Evolutionary conservation across 495 filamentous ascomycete species (phyloP).

Genomic region (Friedmanniomyces simplex): DNA sequence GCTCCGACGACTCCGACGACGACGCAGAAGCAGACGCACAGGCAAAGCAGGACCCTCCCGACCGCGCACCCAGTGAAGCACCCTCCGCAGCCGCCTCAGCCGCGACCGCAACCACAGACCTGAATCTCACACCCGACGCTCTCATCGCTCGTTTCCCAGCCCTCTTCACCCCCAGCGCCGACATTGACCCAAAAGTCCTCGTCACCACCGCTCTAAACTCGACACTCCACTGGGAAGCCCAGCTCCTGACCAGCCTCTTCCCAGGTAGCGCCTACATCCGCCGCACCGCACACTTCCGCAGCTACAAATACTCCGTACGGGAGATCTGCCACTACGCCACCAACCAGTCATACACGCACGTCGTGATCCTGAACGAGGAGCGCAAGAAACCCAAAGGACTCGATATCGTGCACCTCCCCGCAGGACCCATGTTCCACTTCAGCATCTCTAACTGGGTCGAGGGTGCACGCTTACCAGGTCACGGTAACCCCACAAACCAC

Average conservation of each 20-base stretch:
- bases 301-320: constrained; percentile 75
- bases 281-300: constrained; percentile 66
- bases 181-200: constrained; percentile 61
- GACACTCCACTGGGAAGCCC: constrained; percentile 70
- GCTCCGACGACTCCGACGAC: constrained; percentile 38
- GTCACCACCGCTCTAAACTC: constrained; percentile 82
- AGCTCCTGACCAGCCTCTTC: constrained; percentile 67
- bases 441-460: constrained; percentile 76
- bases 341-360: constrained; percentile 65
- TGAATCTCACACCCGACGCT: constrained; percentile 34
- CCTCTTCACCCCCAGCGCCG: constrained; percentile 52
- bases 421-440: constrained; percentile 83
- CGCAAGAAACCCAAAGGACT: constrained; percentile 66
- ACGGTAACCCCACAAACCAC: constrained; percentile 80
- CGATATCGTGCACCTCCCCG: constrained; percentile 70
- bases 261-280: constrained; percentile 82
- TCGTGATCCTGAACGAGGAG: constrained; percentile 77
- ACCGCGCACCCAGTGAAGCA: constrained; percentile 16
- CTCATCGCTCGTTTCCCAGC: constrained; percentile 54
- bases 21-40: constrained; percentile 26
- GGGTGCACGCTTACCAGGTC: constrained; percentile 71
- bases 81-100: constrained; percentile 12
- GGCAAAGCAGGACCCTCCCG: constrained; percentile 8
- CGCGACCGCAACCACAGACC: constrained; percentile 24
- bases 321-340: constrained; percentile 83